phyloP scores from a whole-genome alignment of 768 basidiomycete species.

The Phanerochaete sordida region DNA sequence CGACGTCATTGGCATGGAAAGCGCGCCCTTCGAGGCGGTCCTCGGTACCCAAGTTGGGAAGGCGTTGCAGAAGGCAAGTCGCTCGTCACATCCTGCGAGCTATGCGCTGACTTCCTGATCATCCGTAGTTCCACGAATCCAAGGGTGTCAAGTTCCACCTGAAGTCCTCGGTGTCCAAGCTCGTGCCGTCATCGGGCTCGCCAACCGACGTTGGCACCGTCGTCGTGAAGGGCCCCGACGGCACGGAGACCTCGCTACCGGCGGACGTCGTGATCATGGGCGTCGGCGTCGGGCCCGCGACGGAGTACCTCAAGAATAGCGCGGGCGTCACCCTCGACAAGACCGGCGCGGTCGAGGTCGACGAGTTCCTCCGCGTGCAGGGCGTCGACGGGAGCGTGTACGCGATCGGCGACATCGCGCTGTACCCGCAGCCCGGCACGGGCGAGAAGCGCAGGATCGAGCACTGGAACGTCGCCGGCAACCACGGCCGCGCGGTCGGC shows the following conservation, averaged over 20 bases:
- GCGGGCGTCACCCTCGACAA: slow-evolving; percentile 60
- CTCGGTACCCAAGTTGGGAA: slow-evolving; percentile 79
- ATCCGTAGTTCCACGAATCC: slow-evolving; percentile 66
- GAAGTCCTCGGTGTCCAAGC: slow-evolving; percentile 62
- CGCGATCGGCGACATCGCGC: slow-evolving; percentile 82
- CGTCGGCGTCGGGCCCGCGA: slow-evolving; percentile 82
- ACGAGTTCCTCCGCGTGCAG: slow-evolving; percentile 65
- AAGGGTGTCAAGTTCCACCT: slow-evolving; percentile 87
- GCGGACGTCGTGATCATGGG: slow-evolving; percentile 84
- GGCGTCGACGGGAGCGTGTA: slow-evolving; percentile 48
- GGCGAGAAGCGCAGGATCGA: slow-evolving; percentile 65
- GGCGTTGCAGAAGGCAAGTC: slow-evolving; percentile 66
- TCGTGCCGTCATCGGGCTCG: slow-evolving; percentile 31
- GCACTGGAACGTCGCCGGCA: slow-evolving; percentile 93
- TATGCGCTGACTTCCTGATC: not conserved
- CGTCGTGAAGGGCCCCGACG: slow-evolving; percentile 42
- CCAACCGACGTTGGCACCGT: slow-evolving; percentile 21
- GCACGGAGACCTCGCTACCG: slow-evolving; percentile 59
- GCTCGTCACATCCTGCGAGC: not conserved
- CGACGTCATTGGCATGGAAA: slow-evolving; percentile 81
- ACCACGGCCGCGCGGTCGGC: slow-evolving; percentile 83
- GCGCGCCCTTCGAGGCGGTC: slow-evolving; percentile 75
- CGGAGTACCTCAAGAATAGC: slow-evolving; percentile 71
- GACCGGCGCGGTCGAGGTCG: slow-evolving; percentile 75
- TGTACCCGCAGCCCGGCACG: slow-evolving; percentile 59